Evolutionary conservation across 2,329 filamentous ascomycete species (phyloP).

Genomic region (Sporothrix euskadiensis): DNA sequence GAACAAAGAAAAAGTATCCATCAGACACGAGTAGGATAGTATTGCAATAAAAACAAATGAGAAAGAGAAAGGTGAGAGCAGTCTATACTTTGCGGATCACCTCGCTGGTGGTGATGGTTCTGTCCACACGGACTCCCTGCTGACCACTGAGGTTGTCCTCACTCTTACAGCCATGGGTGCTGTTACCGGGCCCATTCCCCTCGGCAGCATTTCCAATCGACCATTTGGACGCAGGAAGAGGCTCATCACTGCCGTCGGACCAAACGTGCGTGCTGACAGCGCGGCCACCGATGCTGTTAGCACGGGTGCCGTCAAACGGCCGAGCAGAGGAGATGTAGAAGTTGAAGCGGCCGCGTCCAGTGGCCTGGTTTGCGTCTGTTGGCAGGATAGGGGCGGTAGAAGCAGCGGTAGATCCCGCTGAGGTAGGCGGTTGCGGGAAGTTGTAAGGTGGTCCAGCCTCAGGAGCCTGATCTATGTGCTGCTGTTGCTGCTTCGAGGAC

Average conservation of each 20-base stretch:
- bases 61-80: background rate
- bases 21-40: background rate
- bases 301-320: slow-evolving; percentile 24
- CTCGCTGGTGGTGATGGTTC: slow-evolving; percentile 25
- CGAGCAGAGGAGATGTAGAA: background rate
- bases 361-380: background rate
- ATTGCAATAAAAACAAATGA: background rate
- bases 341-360: background rate
- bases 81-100: background rate
- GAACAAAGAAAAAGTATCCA: background rate
- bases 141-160: background rate
- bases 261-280: slow-evolving; percentile 27
- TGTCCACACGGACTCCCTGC: slow-evolving; percentile 24
- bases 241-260: slow-evolving; percentile 20
- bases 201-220: background rate
- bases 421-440: background rate
- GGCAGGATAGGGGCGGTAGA: background rate
- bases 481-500: background rate
- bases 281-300: background rate
- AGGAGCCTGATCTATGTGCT: background rate
- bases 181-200: background rate
- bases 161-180: background rate
- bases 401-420: background rate
- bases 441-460: background rate
- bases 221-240: background rate